Conservation (phyloP, 208 protist species). For the Zelonia costaricensis region DNA sequence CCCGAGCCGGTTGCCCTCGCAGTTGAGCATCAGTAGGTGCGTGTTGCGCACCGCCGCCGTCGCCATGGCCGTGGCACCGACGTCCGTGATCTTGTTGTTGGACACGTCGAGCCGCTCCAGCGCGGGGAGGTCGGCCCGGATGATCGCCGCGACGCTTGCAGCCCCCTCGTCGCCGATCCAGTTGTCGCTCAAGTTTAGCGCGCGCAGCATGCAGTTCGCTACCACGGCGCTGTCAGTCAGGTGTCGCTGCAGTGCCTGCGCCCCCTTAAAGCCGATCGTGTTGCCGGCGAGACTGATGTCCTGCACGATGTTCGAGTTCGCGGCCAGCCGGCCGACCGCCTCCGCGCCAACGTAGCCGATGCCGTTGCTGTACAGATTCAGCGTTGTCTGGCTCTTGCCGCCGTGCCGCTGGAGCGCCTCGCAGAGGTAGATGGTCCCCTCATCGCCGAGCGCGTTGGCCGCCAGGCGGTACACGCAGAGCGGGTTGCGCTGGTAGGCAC, state of each 20-base stretch:
- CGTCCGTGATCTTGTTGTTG: conserved; percentile 77
- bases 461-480: conserved; percentile 72
- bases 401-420: conserved; percentile 70
- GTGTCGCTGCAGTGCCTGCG: conserved; percentile 50
- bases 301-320: conserved; percentile 54
- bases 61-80: conserved; percentile 45
- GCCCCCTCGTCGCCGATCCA: conserved; percentile 85
- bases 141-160: conserved; percentile 58
- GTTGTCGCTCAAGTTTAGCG: conserved; percentile 69
- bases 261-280: conserved; percentile 76
- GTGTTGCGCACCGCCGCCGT: conserved; percentile 67
- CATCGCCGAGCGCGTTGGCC: conserved; percentile 79
- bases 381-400: conserved; percentile 53
- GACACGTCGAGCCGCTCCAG: conserved; percentile 67
- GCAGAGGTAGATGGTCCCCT: conserved; percentile 60
- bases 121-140: conserved; percentile 51
- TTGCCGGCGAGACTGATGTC: conserved; percentile 80
- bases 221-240: conserved; percentile 37
- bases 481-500: conserved; percentile 78
- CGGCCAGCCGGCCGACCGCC: conserved; percentile 63
- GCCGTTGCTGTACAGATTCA: conserved; percentile 82
- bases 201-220: conserved; percentile 34
- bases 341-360: conserved; percentile 65
- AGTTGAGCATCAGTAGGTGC: conserved; percentile 52
- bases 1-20: conserved; percentile 61